Conservation (phyloP, 2,329 filamentous ascomycete genomes). For the Aspergillus ustus region DNA sequence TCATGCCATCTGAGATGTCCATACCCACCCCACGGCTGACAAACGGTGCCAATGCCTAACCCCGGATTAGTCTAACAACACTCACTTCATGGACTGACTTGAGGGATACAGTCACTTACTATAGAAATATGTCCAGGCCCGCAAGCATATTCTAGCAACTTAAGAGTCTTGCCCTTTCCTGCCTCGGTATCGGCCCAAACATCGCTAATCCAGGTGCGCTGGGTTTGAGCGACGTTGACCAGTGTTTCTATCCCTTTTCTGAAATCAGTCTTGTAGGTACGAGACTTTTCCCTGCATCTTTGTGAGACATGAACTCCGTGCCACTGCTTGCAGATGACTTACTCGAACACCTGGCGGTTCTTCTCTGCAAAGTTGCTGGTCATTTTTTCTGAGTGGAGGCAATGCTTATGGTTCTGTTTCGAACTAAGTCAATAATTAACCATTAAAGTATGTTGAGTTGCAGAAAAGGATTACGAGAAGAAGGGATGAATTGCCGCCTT, state of each 20-base stretch:
- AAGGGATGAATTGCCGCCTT: not conserved
- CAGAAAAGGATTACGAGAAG: not conserved
- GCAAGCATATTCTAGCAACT: conserved; percentile 76
- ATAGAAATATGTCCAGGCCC: conserved; percentile 70
- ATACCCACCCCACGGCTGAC: conserved; percentile 68
- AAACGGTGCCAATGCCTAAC: conserved; percentile 62
- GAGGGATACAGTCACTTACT: conserved; percentile 48
- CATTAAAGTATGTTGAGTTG: not conserved
- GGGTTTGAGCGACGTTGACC: conserved; percentile 21
- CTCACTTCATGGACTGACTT: not conserved
- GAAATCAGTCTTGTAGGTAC: conserved; percentile 8
- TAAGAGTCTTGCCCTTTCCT: conserved; percentile 42
- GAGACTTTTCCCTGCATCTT: conserved; percentile 5
- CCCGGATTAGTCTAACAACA: conserved; percentile 6
- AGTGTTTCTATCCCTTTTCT: conserved; percentile 8
- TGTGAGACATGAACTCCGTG: not conserved
- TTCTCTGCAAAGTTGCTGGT: conserved; percentile 12
- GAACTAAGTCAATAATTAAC: not conserved
- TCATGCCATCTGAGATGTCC: conserved; percentile 74
- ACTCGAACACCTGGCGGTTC: conserved; percentile 17
- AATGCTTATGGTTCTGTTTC: not conserved
- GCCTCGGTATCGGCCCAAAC: conserved; percentile 51
- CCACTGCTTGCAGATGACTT: not conserved
- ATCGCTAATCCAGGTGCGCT: conserved; percentile 66
- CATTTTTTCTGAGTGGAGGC: not conserved